Percentiles rank a stretch among this genome's conserved stretches.
phyloP scores from a whole-genome alignment of 169 alveolate genomes.

The Sarcocystis neurona region DNA sequence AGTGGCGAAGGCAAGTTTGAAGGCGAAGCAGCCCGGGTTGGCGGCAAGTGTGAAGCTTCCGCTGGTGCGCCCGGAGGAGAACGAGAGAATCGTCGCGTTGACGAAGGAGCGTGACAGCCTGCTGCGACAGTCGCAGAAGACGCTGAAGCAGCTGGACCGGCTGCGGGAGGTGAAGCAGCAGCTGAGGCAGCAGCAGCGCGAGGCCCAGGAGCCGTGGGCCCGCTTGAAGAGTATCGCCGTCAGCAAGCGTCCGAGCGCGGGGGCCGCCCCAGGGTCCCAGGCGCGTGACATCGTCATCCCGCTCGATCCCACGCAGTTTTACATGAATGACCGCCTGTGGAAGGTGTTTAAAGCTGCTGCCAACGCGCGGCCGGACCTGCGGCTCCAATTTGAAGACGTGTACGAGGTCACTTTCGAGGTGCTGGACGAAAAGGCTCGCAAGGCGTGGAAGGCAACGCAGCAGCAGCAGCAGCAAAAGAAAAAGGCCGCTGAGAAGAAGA shows the following conservation, averaged over 20 bases:
- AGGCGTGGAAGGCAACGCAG: conserved; percentile 17
- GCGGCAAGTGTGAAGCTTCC: background rate
- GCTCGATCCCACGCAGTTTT: background rate
- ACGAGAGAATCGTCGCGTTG: too few relatives aligned
- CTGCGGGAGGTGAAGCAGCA: background rate
- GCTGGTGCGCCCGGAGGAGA: background rate
- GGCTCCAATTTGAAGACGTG: background rate
- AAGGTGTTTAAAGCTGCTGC: conserved; percentile 5
- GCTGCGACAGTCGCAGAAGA: background rate
- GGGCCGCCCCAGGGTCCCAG: too few relatives aligned
- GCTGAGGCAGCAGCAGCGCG: background rate
- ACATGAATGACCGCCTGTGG: conserved; percentile 6
- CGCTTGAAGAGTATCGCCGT: too few relatives aligned
- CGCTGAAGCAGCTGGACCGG: conserved; percentile 1
- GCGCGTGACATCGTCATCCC: background rate
- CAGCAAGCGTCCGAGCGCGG: too few relatives aligned
- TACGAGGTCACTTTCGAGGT: conserved; percentile 6
- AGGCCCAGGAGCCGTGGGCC: conserved; percentile 28
- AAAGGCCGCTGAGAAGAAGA: conserved; percentile 1
- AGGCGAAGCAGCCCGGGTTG: background rate
- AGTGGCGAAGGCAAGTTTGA: background rate
- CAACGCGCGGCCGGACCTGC: background rate
- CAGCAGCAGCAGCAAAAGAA: background rate
- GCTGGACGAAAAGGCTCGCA: background rate
- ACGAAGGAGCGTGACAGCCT: background rate